These are phyloP conservation scores for Trypethelium eluteriae DNA, from an alignment of 495 filamentous ascomycete genomes.

Conservation along the genomic window DNA sequence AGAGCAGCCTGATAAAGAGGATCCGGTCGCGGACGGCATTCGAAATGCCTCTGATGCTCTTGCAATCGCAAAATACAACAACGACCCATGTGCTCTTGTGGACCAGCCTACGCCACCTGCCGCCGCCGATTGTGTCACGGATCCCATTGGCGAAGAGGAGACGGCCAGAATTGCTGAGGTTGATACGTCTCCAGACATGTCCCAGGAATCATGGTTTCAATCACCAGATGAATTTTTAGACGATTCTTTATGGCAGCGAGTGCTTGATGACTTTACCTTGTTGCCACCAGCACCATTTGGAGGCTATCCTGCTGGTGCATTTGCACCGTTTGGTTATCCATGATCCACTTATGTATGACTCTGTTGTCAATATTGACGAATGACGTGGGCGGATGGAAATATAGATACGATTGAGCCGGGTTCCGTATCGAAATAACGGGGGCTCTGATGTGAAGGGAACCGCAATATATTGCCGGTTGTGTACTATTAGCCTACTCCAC, in stretches of 20 bases:
- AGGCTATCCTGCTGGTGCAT: constrained; percentile 1
- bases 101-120: neutral
- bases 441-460: too few relatives aligned
- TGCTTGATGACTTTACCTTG: constrained; percentile 5
- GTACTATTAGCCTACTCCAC: too few relatives aligned
- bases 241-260: neutral
- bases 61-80: neutral
- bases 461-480: too few relatives aligned
- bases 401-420: too few relatives aligned
- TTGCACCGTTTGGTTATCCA: constrained; percentile 4
- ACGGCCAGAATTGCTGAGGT: neutral
- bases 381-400: neutral
- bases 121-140: neutral
- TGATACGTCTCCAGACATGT: neutral
- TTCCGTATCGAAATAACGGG: too few relatives aligned
- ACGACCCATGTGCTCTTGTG: neutral
- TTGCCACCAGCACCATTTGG: neutral
- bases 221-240: neutral
- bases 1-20: neutral
- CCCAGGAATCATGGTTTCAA: neutral
- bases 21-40: neutral
- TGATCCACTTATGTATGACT: neutral
- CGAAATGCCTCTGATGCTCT: neutral
- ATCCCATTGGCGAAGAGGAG: neutral
- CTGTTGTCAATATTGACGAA: neutral